phyloP scores from a whole-genome alignment of 2,329 filamentous ascomycete genomes.

The Elsinoe arachidis region DNA sequence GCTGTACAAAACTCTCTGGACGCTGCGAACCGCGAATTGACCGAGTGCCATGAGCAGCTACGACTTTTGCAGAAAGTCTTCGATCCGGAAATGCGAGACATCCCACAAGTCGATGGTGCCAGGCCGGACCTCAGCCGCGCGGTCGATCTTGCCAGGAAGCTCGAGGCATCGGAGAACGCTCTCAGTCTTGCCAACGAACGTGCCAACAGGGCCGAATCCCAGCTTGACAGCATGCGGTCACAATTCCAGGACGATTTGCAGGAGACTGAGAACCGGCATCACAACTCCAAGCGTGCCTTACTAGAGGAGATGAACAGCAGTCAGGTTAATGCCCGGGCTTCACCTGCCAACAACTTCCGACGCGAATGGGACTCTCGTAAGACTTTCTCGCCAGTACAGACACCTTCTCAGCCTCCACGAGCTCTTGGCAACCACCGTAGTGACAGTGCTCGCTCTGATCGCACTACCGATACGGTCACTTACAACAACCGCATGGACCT shows the following conservation, averaged over 20 bases:
- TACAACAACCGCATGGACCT: slow-evolving; percentile 87
- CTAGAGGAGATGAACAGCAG: slow-evolving; percentile 84
- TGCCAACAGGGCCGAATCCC: slow-evolving; percentile 70
- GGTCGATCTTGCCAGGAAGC: slow-evolving; percentile 71
- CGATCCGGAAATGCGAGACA: slow-evolving; percentile 61
- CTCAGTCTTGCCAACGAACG: slow-evolving; percentile 75
- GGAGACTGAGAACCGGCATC: slow-evolving; percentile 53
- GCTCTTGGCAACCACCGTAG: slow-evolving; percentile 57
- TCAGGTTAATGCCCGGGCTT: slow-evolving; percentile 62
- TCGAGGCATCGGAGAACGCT: slow-evolving; percentile 83
- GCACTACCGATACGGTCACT: slow-evolving; percentile 71
- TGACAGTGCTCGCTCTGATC: slow-evolving; percentile 76
- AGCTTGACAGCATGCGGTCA: slow-evolving; percentile 68
- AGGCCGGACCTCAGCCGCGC: slow-evolving; percentile 58
- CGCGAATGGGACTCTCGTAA: slow-evolving; percentile 53
- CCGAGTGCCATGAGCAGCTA: slow-evolving; percentile 70
- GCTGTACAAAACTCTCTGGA: slow-evolving; percentile 74
- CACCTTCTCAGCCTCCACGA: slow-evolving; percentile 58
- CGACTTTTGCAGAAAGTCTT: slow-evolving; percentile 78
- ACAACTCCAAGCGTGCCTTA: slow-evolving; percentile 60
- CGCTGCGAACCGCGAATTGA: slow-evolving; percentile 68
- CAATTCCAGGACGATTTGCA: slow-evolving; percentile 63
- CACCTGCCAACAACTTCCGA: slow-evolving; percentile 58
- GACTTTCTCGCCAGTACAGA: slow-evolving; percentile 63
- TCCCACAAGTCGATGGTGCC: slow-evolving; percentile 46